phyloP scores from a whole-genome alignment of 805 yeast species.

The Yarrowia phangngaensis region DNA sequence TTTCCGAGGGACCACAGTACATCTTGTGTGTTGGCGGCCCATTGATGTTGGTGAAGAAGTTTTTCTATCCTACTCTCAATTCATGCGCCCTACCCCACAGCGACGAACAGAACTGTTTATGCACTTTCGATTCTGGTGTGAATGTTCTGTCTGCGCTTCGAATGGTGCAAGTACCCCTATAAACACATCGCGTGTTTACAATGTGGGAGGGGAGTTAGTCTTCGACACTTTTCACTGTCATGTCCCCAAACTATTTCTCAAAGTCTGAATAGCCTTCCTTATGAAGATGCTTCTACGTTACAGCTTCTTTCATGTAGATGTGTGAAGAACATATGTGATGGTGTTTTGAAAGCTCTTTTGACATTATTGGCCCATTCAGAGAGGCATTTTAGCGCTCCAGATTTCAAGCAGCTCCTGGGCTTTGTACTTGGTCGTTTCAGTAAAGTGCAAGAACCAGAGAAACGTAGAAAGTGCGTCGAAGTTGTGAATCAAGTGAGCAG shows the following conservation, averaged over 20 bases:
- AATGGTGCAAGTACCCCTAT: background rate
- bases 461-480: background rate
- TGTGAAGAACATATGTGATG: background rate
- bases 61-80: constrained; percentile 4
- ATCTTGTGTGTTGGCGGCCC: constrained; percentile 9
- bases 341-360: background rate
- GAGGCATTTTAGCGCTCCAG: background rate
- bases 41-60: constrained; percentile 14
- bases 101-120: constrained; percentile 7
- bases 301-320: background rate
- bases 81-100: constrained; percentile 6
- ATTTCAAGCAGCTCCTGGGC: constrained; percentile 6
- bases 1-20: constrained; percentile 3
- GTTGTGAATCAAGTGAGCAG: constrained; percentile 1
- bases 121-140: constrained; percentile 25
- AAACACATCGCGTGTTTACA: constrained; percentile 4
- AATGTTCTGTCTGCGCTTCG: constrained; percentile 2
- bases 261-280: background rate
- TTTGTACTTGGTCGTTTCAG: background rate
- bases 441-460: background rate
- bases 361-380: background rate
- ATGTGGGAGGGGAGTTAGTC: constrained; percentile 4
- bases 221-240: constrained; percentile 1
- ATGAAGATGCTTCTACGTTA: background rate
- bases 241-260: background rate